phyloP scores from a whole-genome alignment of 306 rosid species.

The Argentina anserina region DNA sequence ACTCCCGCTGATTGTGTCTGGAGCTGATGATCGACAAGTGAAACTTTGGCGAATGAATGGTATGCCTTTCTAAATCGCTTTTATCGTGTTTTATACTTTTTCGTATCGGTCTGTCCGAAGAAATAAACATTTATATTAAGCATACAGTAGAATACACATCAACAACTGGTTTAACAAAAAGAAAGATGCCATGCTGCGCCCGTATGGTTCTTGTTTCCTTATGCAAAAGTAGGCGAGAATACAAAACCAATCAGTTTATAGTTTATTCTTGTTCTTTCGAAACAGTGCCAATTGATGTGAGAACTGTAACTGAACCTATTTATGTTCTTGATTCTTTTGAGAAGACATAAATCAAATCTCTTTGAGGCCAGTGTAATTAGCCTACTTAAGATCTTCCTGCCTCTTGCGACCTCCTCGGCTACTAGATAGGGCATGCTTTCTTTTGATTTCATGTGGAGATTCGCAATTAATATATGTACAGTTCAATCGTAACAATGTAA shows the following conservation, averaged over 20 bases:
- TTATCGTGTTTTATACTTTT: not conserved
- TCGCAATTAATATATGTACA: not conserved
- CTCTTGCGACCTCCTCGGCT: not conserved
- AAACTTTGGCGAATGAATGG: conserved; percentile 95
- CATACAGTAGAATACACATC: not conserved
- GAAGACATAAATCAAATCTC: not conserved
- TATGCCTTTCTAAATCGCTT: conserved; percentile 5
- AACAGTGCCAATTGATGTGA: not conserved
- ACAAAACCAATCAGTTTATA: not conserved
- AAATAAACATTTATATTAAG: not conserved
- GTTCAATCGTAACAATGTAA: not conserved
- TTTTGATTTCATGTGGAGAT: not conserved
- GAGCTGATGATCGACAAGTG: conserved; percentile 92
- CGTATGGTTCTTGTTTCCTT: not conserved
- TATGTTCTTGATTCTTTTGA: not conserved
- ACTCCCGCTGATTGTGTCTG: conserved; percentile 82
- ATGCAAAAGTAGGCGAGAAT: not conserved
- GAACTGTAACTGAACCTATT: not conserved
- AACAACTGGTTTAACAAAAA: conserved; percentile 4
- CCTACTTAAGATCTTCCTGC: not conserved
- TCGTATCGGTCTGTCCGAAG: not conserved
- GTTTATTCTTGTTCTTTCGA: not conserved
- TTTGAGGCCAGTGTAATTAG: not conserved
- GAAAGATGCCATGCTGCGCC: not conserved
- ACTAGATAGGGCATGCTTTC: not conserved